phyloP scores from a whole-genome alignment of 129 eudicot species.

The Chrysanthemum seticuspe region DNA sequence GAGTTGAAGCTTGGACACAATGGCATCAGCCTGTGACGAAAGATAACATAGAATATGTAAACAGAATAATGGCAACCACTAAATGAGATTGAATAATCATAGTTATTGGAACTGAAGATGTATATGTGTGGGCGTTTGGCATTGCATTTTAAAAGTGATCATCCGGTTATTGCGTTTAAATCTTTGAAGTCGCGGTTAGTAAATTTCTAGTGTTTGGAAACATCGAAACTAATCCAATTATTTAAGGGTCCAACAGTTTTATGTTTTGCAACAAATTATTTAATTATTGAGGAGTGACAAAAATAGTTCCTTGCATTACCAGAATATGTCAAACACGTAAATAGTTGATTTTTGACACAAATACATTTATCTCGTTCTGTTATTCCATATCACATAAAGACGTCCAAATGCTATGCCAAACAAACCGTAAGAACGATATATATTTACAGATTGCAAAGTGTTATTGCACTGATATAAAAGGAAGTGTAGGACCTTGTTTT shows the following conservation, averaged over 20 bases:
- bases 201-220: too few species aligned
- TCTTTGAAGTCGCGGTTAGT: too few species aligned
- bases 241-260: too few species aligned
- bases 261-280: too few species aligned
- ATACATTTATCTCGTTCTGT: too few species aligned
- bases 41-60: not conserved
- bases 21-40: constrained; percentile 72
- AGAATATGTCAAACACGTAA: not conserved
- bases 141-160: not conserved
- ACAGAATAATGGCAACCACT: not conserved
- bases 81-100: not conserved
- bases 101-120: not conserved
- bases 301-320: not conserved
- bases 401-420: too few species aligned
- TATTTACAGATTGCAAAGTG: too few species aligned
- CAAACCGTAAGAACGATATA: too few species aligned
- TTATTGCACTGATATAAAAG: not conserved
- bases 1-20: constrained; percentile 14
- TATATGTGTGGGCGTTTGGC: not conserved
- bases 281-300: not conserved
- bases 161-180: not conserved
- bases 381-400: not conserved
- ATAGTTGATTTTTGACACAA: not conserved
- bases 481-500: too few species aligned
- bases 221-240: too few species aligned